Percentiles rank a stretch among this genome's conserved stretches.
phyloP scores from a whole-genome alignment of 495 filamentous ascomycete genomes.

The Trichoderma orchidacearum region DNA sequence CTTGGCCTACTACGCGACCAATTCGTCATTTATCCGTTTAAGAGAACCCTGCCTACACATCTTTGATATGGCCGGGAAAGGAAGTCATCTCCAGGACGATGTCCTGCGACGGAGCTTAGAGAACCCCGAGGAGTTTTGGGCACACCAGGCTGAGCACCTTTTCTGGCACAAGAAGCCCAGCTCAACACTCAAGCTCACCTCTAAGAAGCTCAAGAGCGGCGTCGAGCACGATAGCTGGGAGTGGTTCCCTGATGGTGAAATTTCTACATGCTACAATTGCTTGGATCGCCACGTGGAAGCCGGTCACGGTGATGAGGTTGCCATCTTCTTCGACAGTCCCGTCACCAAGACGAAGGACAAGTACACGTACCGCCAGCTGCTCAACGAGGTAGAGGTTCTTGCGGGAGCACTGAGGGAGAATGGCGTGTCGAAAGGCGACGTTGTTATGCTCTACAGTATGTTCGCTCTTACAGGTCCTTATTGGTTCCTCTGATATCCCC shows the following conservation, averaged over 20 bases:
- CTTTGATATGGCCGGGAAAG: slow-evolving; percentile 5
- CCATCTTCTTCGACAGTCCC: slow-evolving; percentile 81
- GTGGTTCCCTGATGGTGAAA: slow-evolving; percentile 83
- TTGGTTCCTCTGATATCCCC: too few relatives aligned
- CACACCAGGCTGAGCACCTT: slow-evolving; percentile 54
- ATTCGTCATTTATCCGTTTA: too few relatives aligned
- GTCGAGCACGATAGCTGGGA: slow-evolving; percentile 47
- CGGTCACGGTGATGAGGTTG: slow-evolving; percentile 56
- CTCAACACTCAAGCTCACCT: slow-evolving; percentile 23
- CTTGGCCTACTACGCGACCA: too few relatives aligned
- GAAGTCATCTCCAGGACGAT: slow-evolving; percentile 32
- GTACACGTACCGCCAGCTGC: slow-evolving; percentile 59
- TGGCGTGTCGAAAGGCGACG: slow-evolving; percentile 74
- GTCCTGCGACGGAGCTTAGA: slow-evolving; percentile 38
- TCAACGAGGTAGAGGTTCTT: slow-evolving; percentile 71
- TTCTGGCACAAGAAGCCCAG: slow-evolving; percentile 68
- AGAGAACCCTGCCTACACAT: too few relatives aligned
- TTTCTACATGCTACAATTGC: slow-evolving; percentile 85
- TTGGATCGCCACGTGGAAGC: slow-evolving; percentile 73
- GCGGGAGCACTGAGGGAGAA: slow-evolving; percentile 75
- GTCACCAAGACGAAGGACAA: slow-evolving; percentile 63
- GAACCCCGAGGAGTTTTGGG: slow-evolving; percentile 65
- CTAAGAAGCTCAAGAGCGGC: slow-evolving; percentile 26
- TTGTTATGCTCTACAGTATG: slow-evolving; percentile 87
- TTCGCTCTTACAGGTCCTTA: not conserved